Percentiles rank a stretch among this genome's conserved stretches.
Conservation (phyloP, 208 protist species). For the Trypanosoma scelopori region DNA sequence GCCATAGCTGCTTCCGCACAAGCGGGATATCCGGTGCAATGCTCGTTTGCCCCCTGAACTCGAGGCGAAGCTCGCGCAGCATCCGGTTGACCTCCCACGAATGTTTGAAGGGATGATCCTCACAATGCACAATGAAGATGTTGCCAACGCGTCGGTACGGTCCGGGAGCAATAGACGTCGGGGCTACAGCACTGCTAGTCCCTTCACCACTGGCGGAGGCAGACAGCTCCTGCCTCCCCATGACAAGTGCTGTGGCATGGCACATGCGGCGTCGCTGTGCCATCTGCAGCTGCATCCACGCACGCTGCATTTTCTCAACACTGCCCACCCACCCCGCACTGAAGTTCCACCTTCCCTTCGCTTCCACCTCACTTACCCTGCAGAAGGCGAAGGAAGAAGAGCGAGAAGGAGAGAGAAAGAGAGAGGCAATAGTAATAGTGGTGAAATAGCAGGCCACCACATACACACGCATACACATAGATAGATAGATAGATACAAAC, state of each 20-base stretch:
- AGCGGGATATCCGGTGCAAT: slow-evolving; percentile 79
- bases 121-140: slow-evolving; percentile 80
- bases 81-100: slow-evolving; percentile 84
- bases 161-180: slow-evolving; percentile 33
- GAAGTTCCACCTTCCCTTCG: too few species aligned
- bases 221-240: neutral
- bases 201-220: neutral
- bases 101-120: slow-evolving; percentile 84
- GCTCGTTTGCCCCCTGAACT: slow-evolving; percentile 82
- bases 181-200: neutral
- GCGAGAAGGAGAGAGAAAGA: too few species aligned
- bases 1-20: slow-evolving; percentile 76
- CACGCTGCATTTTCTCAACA: slow-evolving; percentile 12
- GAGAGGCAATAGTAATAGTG: too few species aligned
- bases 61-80: slow-evolving; percentile 77
- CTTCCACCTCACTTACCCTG: too few species aligned
- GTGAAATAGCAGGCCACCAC: neutral
- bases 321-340: too few species aligned
- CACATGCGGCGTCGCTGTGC: slow-evolving; percentile 1
- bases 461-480: too few species aligned
- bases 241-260: neutral
- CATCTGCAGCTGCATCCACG: slow-evolving; percentile 4
- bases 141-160: slow-evolving; percentile 81
- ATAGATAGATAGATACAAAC: too few species aligned
- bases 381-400: slow-evolving; percentile 4